A percentile compares a stretch with the other conserved stretches of the same genome.
Conservation (phyloP, 2,329 filamentous ascomycete species). For the Biscogniauxia marginata region DNA sequence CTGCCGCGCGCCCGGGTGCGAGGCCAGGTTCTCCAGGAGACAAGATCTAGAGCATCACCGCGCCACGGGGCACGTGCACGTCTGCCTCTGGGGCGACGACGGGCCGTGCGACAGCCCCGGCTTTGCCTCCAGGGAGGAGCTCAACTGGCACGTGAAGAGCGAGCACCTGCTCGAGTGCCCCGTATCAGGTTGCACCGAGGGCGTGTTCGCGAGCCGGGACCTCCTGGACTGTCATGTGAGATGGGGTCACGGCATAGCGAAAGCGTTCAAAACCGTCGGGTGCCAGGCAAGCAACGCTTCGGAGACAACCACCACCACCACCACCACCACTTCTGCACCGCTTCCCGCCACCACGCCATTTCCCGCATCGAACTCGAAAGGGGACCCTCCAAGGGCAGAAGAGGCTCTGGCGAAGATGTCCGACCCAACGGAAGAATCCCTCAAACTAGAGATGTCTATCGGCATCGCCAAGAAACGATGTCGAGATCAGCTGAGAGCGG, state of each 20-base stretch:
- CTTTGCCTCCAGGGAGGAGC: constrained; percentile 38
- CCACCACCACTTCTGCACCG: neutral
- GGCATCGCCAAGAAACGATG: constrained; percentile 36
- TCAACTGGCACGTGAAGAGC: constrained; percentile 44
- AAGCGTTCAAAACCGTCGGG: no score
- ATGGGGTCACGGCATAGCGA: constrained; percentile 32
- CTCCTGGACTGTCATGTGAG: constrained; percentile 38
- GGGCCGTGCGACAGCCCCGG: constrained; percentile 33
- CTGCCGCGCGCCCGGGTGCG: constrained; percentile 1
- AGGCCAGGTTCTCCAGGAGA: neutral
- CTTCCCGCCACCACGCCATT: neutral
- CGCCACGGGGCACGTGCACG: constrained; percentile 30
- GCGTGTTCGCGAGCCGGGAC: constrained; percentile 34
- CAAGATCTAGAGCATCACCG: constrained; percentile 21
- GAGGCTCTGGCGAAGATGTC: constrained; percentile 1
- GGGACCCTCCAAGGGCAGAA: neutral
- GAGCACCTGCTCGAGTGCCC: constrained; percentile 45
- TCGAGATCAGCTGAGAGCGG: constrained; percentile 34
- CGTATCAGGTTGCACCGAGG: constrained; percentile 37
- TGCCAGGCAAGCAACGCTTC: no score
- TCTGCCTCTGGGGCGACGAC: constrained; percentile 39
- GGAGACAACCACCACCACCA: no score
- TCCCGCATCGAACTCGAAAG: no score
- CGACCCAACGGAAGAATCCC: constrained; percentile 20
- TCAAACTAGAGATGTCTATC: constrained; percentile 31